Evolutionary conservation across 176 grass and related monocot species (phyloP).

Genomic region (Urochloa ruziziensis): DNA sequence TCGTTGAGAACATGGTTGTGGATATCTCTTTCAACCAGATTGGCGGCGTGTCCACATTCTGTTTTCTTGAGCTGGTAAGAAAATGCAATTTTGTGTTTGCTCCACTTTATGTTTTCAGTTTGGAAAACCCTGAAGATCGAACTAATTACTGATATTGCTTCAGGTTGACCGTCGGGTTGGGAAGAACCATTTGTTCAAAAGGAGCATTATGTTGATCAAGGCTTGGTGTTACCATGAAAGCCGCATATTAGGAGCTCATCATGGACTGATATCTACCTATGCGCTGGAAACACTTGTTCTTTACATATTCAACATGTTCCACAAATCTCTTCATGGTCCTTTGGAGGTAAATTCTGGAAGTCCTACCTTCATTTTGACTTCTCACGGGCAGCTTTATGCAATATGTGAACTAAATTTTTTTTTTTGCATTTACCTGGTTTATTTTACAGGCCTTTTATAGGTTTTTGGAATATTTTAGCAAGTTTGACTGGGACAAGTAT

Average conservation of each 20-base stretch:
- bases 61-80: constrained; percentile 76
- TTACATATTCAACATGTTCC: constrained; percentile 77
- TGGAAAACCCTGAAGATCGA: not conserved
- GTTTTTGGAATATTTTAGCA: constrained; percentile 94
- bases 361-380: not conserved
- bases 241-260: constrained; percentile 62
- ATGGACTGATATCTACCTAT: constrained; percentile 85
- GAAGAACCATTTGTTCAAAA: constrained; percentile 79
- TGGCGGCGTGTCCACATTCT: constrained; percentile 63
- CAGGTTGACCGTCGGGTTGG: constrained; percentile 64
- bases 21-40: constrained; percentile 93
- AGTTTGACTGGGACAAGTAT: constrained; percentile 78
- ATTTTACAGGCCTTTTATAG: constrained; percentile 64
- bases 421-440: constrained; percentile 7
- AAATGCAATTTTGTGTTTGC: not conserved
- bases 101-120: not conserved
- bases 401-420: not conserved
- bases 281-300: constrained; percentile 68
- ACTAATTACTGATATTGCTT: not conserved
- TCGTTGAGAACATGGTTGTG: constrained; percentile 61
- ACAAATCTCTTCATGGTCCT: constrained; percentile 60
- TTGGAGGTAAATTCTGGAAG: constrained; percentile 47
- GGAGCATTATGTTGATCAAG: constrained; percentile 88
- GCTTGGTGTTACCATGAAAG: constrained; percentile 89
- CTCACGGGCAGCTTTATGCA: not conserved